Percentiles rank a stretch among this genome's conserved stretches.
Evolutionary conservation across 768 basidiomycete genomes (phyloP).

Genomic region (Leccinum ochraceum): DNA sequence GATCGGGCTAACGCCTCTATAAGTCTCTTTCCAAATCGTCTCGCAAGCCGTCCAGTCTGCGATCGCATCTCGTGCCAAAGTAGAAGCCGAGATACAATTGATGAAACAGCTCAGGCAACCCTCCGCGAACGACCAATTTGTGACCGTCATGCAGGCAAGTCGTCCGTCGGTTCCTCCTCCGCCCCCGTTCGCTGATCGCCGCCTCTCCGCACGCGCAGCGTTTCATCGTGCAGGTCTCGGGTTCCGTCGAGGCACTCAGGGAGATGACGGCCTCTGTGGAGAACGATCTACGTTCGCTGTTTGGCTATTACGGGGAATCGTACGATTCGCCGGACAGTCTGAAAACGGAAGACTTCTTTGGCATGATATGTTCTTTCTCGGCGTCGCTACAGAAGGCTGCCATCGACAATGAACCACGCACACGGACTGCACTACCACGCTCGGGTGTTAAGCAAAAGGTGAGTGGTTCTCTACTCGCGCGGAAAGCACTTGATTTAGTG

Average conservation of each 20-base stretch:
- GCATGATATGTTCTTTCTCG: conserved; percentile 71
- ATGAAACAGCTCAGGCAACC: conserved; percentile 36
- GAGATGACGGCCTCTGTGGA: conserved; percentile 59
- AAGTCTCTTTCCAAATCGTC: conserved; percentile 76
- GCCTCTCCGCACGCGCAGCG: conserved; percentile 19
- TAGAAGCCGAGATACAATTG: conserved; percentile 55
- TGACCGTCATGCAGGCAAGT: conserved; percentile 67
- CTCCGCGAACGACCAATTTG: conserved; percentile 58
- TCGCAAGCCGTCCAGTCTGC: conserved; percentile 60
- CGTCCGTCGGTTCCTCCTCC: background rate
- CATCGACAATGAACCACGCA: conserved; percentile 46
- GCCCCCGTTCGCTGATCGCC: background rate
- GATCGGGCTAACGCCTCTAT: background rate
- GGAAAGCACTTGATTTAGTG: background rate
- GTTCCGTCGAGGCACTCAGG: conserved; percentile 64
- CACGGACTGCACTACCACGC: background rate
- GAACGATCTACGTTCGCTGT: conserved; percentile 56
- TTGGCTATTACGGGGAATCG: conserved; percentile 78
- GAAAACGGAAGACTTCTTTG: conserved; percentile 85
- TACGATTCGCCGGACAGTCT: conserved; percentile 60
- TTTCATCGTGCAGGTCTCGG: conserved; percentile 38
- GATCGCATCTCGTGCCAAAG: conserved; percentile 53
- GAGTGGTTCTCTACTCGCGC: background rate
- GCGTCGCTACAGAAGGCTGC: conserved; percentile 75
- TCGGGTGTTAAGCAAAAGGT: conserved; percentile 12